A percentile compares a stretch with the other conserved stretches of the same genome.
Evolutionary conservation across 805 yeast species (phyloP).

Genomic region (Cyberlindnera saturnus): DNA sequence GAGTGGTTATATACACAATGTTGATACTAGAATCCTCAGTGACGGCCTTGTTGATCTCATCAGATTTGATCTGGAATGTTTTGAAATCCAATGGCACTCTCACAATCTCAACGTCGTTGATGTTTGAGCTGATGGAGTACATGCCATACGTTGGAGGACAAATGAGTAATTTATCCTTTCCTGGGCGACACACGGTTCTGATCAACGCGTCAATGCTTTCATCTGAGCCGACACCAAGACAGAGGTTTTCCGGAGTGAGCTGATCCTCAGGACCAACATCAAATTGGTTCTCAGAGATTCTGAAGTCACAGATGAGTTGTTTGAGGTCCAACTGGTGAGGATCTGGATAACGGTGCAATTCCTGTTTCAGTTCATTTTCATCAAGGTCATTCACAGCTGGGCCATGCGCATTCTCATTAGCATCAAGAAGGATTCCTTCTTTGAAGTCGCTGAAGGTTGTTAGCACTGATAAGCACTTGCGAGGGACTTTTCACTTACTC

Average conservation of each 20-base stretch:
- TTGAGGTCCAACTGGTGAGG: slow-evolving; percentile 87
- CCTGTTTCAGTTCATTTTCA: slow-evolving; percentile 40
- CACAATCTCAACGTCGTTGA: slow-evolving; percentile 79
- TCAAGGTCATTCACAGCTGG: slow-evolving; percentile 54
- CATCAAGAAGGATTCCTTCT: slow-evolving; percentile 84
- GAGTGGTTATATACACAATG: slow-evolving; percentile 80
- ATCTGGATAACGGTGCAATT: slow-evolving; percentile 90
- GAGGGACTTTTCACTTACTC: slow-evolving; percentile 39
- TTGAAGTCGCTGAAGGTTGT: slow-evolving; percentile 55
- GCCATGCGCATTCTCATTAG: slow-evolving; percentile 94
- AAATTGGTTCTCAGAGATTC: slow-evolving; percentile 45
- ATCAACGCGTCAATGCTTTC: slow-evolving; percentile 88
- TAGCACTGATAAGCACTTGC: background rate
- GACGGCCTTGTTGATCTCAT: slow-evolving; percentile 46
- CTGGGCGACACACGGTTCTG: slow-evolving; percentile 79
- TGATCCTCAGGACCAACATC: slow-evolving; percentile 20
- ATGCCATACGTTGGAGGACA: slow-evolving; percentile 98
- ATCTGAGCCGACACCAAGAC: slow-evolving; percentile 96
- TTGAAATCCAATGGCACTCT: slow-evolving; percentile 67
- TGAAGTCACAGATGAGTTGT: slow-evolving; percentile 58
- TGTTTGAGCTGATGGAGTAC: slow-evolving; percentile 87
- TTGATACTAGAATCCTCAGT: slow-evolving; percentile 57
- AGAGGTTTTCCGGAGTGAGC: slow-evolving; percentile 61
- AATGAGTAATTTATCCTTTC: slow-evolving; percentile 70
- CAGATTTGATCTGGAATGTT: slow-evolving; percentile 58